These are phyloP conservation scores for Tetraselmis chui DNA, from an alignment of 139 green algal genomes.

Conservation along the genomic window DNA sequence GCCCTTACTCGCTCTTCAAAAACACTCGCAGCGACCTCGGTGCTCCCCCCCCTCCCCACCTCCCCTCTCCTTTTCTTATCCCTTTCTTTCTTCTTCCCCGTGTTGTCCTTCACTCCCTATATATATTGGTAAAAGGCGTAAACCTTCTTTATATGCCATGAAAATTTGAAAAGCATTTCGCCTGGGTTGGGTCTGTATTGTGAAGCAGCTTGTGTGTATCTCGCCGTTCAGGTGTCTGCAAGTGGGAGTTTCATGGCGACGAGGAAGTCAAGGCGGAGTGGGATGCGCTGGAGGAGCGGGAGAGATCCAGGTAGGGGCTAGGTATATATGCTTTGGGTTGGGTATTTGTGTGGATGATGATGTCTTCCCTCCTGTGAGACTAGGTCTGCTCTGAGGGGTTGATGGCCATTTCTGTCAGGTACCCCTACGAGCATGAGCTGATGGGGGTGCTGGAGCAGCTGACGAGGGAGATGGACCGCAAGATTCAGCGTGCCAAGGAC, in stretches of 20 bases:
- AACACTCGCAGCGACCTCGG: constrained; percentile 81
- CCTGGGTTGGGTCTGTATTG: no score
- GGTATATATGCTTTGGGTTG: not conserved
- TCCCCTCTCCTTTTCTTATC: not conserved
- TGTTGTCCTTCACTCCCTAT: no score
- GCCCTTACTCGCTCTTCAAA: constrained; percentile 59
- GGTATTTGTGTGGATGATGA: no score
- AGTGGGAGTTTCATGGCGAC: constrained; percentile 34
- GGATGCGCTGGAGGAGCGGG: constrained; percentile 31
- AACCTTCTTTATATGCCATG: no score
- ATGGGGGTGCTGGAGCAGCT: constrained; percentile 48
- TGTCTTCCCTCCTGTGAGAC: no score
- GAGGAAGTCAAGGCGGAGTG: constrained; percentile 16
- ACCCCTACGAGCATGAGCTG: constrained; percentile 32
- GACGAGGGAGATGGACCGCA: constrained; percentile 75
- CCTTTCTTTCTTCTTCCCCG: no score
- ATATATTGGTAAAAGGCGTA: no score
- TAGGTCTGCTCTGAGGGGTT: no score
- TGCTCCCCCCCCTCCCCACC: constrained; percentile 15
- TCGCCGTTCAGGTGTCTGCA: constrained; percentile 32
- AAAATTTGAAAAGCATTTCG: no score
- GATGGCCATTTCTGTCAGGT: not conserved
- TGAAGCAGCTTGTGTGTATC: not conserved
- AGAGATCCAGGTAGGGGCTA: constrained; percentile 31
- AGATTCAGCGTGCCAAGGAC: constrained; percentile 70